phyloP scores from a whole-genome alignment of 176 grass and related monocot species.

The Neostapfia colusana region DNA sequence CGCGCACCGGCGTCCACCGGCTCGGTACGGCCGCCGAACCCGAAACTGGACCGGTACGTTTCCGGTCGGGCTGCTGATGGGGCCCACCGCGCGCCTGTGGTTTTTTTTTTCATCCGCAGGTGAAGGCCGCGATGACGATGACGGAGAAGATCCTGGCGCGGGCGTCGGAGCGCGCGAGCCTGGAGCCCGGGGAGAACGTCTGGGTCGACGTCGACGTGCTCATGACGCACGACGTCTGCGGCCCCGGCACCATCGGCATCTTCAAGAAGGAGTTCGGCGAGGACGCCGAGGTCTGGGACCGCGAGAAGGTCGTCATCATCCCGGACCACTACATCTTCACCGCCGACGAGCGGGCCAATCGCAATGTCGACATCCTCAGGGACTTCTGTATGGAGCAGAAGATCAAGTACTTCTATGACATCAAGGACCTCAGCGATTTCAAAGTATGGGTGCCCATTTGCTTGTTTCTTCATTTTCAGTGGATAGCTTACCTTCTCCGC shows the following conservation, averaged over 20 bases:
- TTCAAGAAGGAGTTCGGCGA: constrained; percentile 91
- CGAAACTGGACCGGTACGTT: not conserved
- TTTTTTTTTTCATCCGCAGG: constrained; percentile 50
- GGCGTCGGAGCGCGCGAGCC: constrained; percentile 62
- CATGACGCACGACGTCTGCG: constrained; percentile 94
- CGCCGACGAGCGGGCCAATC: constrained; percentile 74
- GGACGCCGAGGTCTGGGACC: constrained; percentile 88
- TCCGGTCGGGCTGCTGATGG: not conserved
- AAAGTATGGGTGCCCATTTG: constrained; percentile 41
- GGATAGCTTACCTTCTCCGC: constrained; percentile 9
- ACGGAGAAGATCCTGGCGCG: constrained; percentile 97
- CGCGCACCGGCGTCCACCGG: constrained; percentile 66
- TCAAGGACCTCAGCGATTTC: constrained; percentile 82
- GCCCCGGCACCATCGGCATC: constrained; percentile 80
- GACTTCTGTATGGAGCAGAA: constrained; percentile 79
- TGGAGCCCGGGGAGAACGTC: constrained; percentile 91
- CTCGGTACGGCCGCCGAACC: constrained; percentile 44
- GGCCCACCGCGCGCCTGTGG: not conserved
- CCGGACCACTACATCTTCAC: constrained; percentile 99
- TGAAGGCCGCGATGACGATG: constrained; percentile 85
- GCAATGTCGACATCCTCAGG: constrained; percentile 90
- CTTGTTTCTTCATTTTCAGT: constrained; percentile 1
- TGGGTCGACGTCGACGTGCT: constrained; percentile 96
- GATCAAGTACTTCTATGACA: constrained; percentile 97
- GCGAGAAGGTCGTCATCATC: constrained; percentile 92